phyloP scores from a whole-genome alignment of 371 early-diverging fungal species.

The Mortierella polycephala region DNA sequence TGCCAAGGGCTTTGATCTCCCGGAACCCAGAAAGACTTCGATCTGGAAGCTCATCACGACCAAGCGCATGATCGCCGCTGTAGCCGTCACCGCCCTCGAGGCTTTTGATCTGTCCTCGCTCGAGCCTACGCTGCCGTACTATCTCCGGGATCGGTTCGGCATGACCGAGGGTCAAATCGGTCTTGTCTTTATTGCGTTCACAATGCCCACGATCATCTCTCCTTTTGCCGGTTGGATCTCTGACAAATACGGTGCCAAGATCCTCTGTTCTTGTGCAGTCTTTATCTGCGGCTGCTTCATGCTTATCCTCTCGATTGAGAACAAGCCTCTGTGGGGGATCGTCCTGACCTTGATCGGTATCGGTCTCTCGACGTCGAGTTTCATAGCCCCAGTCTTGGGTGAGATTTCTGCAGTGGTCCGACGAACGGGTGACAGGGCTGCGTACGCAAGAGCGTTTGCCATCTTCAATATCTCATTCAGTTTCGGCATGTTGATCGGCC shows the following conservation, averaged over 20 bases:
- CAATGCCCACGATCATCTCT: slow-evolving; percentile 58
- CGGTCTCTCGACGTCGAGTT: slow-evolving; percentile 57
- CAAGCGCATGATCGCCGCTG: slow-evolving; percentile 50
- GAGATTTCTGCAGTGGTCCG: slow-evolving; percentile 62
- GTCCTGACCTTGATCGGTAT: slow-evolving; percentile 57
- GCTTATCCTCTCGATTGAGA: slow-evolving; percentile 57
- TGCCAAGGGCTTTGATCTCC: slow-evolving; percentile 26
- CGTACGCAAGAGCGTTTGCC: slow-evolving; percentile 60
- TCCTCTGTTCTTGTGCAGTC: slow-evolving; percentile 58
- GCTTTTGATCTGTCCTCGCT: slow-evolving; percentile 49
- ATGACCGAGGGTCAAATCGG: slow-evolving; percentile 67
- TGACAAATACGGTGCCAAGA: slow-evolving; percentile 60
- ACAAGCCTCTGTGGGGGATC: slow-evolving; percentile 57
- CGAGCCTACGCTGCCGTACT: slow-evolving; percentile 69
- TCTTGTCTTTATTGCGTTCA: slow-evolving; percentile 67
- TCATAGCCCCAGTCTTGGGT: slow-evolving; percentile 58
- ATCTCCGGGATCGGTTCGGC: slow-evolving; percentile 63
- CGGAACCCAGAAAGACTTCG: slow-evolving; percentile 16
- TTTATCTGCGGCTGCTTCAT: slow-evolving; percentile 55
- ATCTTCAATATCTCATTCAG: slow-evolving; percentile 66
- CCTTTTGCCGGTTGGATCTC: slow-evolving; percentile 60
- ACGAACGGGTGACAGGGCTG: slow-evolving; percentile 54
- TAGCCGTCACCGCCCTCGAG: slow-evolving; percentile 41
- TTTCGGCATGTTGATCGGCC: slow-evolving; percentile 58
- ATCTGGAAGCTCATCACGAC: slow-evolving; percentile 39